These are phyloP conservation scores for Sugiyamaella qingdaonensis DNA, from an alignment of 805 yeast species.

Conservation along the genomic window DNA sequence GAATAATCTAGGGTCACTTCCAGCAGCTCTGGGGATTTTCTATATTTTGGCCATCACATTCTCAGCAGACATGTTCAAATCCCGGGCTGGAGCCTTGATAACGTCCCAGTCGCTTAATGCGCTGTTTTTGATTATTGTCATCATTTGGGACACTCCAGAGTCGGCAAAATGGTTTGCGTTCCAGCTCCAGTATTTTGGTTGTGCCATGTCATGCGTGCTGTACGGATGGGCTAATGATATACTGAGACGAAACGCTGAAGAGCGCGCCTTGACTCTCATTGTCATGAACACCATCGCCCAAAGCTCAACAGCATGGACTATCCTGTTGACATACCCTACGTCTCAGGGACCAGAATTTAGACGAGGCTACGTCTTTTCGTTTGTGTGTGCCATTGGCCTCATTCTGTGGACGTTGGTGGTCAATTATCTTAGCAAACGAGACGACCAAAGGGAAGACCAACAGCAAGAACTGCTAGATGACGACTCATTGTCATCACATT, in stretches of 20 bases:
- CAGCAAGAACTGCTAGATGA: too few relatives aligned
- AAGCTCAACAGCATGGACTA: constrained; percentile 49
- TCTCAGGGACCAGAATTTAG: constrained; percentile 19
- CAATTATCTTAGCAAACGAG: neutral
- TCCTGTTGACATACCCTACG: constrained; percentile 39
- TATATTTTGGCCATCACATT: constrained; percentile 28
- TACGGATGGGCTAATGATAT: constrained; percentile 59
- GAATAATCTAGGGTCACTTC: constrained; percentile 49
- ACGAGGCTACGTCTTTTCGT: constrained; percentile 19
- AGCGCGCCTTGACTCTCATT: constrained; percentile 48
- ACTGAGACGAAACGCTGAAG: constrained; percentile 47
- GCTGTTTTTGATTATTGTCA: constrained; percentile 48
- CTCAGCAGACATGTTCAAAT: constrained; percentile 47
- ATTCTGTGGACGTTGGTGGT: neutral
- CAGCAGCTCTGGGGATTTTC: constrained; percentile 57
- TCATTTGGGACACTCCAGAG: constrained; percentile 53
- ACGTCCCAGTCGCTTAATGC: constrained; percentile 51
- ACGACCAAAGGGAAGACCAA: too few relatives aligned
- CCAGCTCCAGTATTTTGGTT: constrained; percentile 51
- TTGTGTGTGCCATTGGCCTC: constrained; percentile 12
- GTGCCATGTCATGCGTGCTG: constrained; percentile 57
- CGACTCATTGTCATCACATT: too few relatives aligned
- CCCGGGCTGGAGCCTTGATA: constrained; percentile 51
- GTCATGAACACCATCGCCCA: constrained; percentile 49
- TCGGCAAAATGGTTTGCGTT: constrained; percentile 60